Conservation (phyloP, 805 yeast genomes). For the Lipomyces anomalus region DNA sequence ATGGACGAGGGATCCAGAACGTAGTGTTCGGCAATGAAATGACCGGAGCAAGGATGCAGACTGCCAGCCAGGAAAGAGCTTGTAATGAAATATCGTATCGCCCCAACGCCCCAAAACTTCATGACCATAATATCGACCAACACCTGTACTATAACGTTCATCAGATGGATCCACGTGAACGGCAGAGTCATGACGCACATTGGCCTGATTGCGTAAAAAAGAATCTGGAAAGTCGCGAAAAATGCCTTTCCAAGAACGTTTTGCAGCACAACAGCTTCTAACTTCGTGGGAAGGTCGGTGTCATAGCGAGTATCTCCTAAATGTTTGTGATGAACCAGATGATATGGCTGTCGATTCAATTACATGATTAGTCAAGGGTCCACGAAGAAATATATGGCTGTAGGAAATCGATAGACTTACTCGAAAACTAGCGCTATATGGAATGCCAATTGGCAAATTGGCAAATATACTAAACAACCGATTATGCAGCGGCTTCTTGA, state of each 20-base stretch:
- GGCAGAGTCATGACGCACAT: slow-evolving; percentile 73
- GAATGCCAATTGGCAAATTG: slow-evolving; percentile 83
- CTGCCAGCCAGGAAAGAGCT: slow-evolving; percentile 87
- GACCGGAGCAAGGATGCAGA: slow-evolving; percentile 91
- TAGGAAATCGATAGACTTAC: slow-evolving; percentile 14
- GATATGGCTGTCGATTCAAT: slow-evolving; percentile 67
- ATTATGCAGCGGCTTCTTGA: slow-evolving; percentile 71
- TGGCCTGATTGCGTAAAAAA: slow-evolving; percentile 86
- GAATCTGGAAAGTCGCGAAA: slow-evolving; percentile 77
- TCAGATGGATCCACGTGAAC: slow-evolving; percentile 66
- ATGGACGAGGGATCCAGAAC: slow-evolving; percentile 19
- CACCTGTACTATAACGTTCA: slow-evolving; percentile 57
- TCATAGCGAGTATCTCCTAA: slow-evolving; percentile 78
- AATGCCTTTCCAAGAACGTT: slow-evolving; percentile 82
- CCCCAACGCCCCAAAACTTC: slow-evolving; percentile 54
- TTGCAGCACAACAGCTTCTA: slow-evolving; percentile 69
- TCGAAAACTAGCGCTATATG: slow-evolving; percentile 80
- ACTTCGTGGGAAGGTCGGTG: slow-evolving; percentile 78
- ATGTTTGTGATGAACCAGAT: slow-evolving; percentile 84
- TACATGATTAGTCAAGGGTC: neutral
- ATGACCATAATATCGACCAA: slow-evolving; percentile 55
- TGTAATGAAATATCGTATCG: slow-evolving; percentile 61
- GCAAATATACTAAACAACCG: slow-evolving; percentile 70
- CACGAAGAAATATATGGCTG: no score
- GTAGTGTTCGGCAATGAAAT: slow-evolving; percentile 84